Percentiles rank a stretch among this genome's conserved stretches.
phyloP scores from a whole-genome alignment of 352 stramenopile genomes.

The Phytophthora ramorum region DNA sequence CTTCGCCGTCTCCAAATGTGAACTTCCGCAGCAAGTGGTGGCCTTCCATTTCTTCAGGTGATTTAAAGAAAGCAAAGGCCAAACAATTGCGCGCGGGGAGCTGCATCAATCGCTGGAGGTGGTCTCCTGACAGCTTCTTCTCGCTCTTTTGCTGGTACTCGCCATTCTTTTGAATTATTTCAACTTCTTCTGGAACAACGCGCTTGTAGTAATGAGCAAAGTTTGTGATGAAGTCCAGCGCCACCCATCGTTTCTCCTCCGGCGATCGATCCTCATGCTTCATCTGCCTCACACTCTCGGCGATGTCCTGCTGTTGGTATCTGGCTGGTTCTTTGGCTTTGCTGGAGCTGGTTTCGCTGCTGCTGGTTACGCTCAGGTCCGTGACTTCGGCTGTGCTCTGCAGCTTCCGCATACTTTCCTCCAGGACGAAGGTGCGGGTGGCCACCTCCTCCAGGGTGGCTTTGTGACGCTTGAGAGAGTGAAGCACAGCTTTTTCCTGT shows the following conservation, averaged over 20 bases:
- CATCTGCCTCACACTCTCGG: slow-evolving; percentile 57
- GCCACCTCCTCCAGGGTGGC: slow-evolving; percentile 47
- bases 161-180: slow-evolving; percentile 60
- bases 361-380: background rate
- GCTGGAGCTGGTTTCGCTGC: background rate
- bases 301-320: slow-evolving; percentile 17
- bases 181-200: slow-evolving; percentile 53
- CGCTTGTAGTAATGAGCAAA: slow-evolving; percentile 79
- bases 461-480: slow-evolving; percentile 29
- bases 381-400: slow-evolving; percentile 33
- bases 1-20: slow-evolving; percentile 73
- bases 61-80: slow-evolving; percentile 78
- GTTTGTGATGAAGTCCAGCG: slow-evolving; percentile 66
- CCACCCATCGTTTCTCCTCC: slow-evolving; percentile 77
- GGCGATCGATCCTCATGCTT: slow-evolving; percentile 46
- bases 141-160: slow-evolving; percentile 57
- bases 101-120: slow-evolving; percentile 58
- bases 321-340: slow-evolving; percentile 2
- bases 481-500: slow-evolving; percentile 17
- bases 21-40: slow-evolving; percentile 75
- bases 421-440: slow-evolving; percentile 42
- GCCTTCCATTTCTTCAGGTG: slow-evolving; percentile 56
- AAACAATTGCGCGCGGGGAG: slow-evolving; percentile 72
- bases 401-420: slow-evolving; percentile 40
- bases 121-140: slow-evolving; percentile 44